Evolutionary conservation across 495 filamentous ascomycete genomes (phyloP).

Genomic region (Penicillium verhagenii): DNA sequence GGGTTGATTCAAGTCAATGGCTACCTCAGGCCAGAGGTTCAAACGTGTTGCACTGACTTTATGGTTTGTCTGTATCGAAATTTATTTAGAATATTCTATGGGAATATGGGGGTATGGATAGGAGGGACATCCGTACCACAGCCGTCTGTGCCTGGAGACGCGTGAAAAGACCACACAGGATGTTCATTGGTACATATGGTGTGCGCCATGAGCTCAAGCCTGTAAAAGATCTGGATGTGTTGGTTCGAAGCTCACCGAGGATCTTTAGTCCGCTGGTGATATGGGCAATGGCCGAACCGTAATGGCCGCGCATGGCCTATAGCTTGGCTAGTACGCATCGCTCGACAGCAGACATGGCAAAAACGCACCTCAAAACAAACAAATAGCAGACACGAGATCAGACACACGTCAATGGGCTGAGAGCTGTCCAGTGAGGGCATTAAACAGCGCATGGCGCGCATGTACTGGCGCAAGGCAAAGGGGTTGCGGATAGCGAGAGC

Average conservation of each 20-base stretch:
- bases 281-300: slow-evolving; percentile 33
- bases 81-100: neutral
- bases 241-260: slow-evolving; percentile 19
- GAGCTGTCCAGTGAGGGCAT: neutral
- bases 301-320: slow-evolving; percentile 33
- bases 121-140: neutral
- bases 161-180: slow-evolving; percentile 14
- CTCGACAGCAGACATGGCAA: neutral
- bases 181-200: slow-evolving; percentile 11
- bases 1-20: slow-evolving; percentile 7
- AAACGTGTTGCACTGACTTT: neutral
- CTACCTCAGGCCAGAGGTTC: slow-evolving; percentile 3
- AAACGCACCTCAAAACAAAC: slow-evolving; percentile 21
- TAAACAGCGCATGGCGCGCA: slow-evolving; percentile 6
- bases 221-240: neutral
- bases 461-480: slow-evolving; percentile 6
- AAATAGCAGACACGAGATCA: slow-evolving; percentile 47
- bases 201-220: neutral
- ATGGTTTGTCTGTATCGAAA: neutral
- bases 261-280: slow-evolving; percentile 33
- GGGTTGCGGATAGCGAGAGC: neutral
- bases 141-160: slow-evolving; percentile 18
- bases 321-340: neutral
- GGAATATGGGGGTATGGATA: neutral
- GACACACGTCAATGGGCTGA: slow-evolving; percentile 37